These are phyloP conservation scores for Tylopilus subfusipes DNA, from an alignment of 768 basidiomycete genomes.

Conservation along the genomic window DNA sequence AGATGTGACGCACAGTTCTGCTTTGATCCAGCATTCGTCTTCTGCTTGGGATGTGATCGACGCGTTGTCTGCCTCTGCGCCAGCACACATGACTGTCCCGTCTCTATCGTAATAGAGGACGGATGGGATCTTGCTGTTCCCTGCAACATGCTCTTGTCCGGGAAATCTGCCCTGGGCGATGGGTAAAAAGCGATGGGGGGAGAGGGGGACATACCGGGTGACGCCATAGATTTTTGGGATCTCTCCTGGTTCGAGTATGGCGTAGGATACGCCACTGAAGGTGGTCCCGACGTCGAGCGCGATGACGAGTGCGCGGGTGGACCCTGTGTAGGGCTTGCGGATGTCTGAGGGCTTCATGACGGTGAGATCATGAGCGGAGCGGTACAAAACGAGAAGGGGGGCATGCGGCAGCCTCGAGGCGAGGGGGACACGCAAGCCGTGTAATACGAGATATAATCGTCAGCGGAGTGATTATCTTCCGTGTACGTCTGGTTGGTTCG, in stretches of 20 bases:
- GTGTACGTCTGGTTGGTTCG: too few relatives aligned
- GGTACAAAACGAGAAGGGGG: not conserved
- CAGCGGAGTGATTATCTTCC: too few relatives aligned
- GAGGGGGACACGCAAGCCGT: conserved; percentile 20
- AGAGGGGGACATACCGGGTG: conserved; percentile 50
- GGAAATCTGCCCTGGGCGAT: conserved; percentile 54
- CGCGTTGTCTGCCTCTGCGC: conserved; percentile 70
- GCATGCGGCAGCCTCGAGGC: conserved; percentile 18
- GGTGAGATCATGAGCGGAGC: not conserved
- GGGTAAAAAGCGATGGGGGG: not conserved
- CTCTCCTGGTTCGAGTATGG: conserved; percentile 77
- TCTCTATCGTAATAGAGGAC: conserved; percentile 68
- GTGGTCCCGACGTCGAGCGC: conserved; percentile 83
- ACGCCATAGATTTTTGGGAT: conserved; percentile 80
- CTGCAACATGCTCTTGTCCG: conserved; percentile 82
- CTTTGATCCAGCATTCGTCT: conserved; percentile 74
- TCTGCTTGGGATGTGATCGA: conserved; percentile 61
- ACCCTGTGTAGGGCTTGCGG: conserved; percentile 70
- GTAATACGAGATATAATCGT: too few relatives aligned
- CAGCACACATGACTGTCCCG: conserved; percentile 66
- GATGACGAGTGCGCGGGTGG: conserved; percentile 62
- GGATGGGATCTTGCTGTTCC: conserved; percentile 81
- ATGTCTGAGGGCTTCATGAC: conserved; percentile 56
- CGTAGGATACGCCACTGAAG: conserved; percentile 80
- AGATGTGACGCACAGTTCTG: conserved; percentile 58